A percentile compares a stretch with the other conserved stretches of the same genome.
Evolutionary conservation across 768 basidiomycete species (phyloP).

Genomic region (Termitomyces sp.): DNA sequence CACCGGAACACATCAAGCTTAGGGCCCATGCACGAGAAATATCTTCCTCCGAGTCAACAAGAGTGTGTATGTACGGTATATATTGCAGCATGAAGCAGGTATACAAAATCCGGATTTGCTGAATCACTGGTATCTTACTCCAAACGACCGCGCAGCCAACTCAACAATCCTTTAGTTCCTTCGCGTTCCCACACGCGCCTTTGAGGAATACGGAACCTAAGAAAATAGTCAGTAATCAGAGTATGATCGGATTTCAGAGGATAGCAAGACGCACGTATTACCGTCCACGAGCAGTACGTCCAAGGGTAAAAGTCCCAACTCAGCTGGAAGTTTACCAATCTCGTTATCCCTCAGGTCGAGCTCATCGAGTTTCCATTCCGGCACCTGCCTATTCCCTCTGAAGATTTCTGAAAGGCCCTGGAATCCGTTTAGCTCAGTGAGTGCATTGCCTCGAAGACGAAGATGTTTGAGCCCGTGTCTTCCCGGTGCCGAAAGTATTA

Average conservation of each 20-base stretch:
- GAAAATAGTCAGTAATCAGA: neutral
- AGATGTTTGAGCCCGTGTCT: slow-evolving; percentile 61
- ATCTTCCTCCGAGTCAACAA: neutral
- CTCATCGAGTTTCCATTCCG: slow-evolving; percentile 76
- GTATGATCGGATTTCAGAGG: neutral
- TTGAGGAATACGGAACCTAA: slow-evolving; percentile 76
- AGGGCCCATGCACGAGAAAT: neutral
- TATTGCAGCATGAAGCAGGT: neutral
- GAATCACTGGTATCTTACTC: slow-evolving; percentile 30
- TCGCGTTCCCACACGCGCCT: slow-evolving; percentile 84
- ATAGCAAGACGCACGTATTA: slow-evolving; percentile 55
- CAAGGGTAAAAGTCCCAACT: slow-evolving; percentile 69
- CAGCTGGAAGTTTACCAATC: slow-evolving; percentile 60
- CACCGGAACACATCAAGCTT: neutral
- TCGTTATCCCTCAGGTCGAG: slow-evolving; percentile 81
- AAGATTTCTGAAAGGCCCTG: slow-evolving; percentile 56
- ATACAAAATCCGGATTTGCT: neutral
- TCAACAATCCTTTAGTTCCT: slow-evolving; percentile 75
- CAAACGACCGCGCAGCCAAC: slow-evolving; percentile 72
- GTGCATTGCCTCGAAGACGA: slow-evolving; percentile 61
- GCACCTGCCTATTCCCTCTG: slow-evolving; percentile 55
- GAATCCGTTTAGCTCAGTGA: slow-evolving; percentile 60
- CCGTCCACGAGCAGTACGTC: slow-evolving; percentile 84
- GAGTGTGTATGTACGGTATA: neutral
- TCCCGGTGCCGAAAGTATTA: slow-evolving; percentile 44